Base-by-base conservation (phyloP, 2,329 filamentous ascomycete species). In the Endoconidiophora laricicola region DNA sequence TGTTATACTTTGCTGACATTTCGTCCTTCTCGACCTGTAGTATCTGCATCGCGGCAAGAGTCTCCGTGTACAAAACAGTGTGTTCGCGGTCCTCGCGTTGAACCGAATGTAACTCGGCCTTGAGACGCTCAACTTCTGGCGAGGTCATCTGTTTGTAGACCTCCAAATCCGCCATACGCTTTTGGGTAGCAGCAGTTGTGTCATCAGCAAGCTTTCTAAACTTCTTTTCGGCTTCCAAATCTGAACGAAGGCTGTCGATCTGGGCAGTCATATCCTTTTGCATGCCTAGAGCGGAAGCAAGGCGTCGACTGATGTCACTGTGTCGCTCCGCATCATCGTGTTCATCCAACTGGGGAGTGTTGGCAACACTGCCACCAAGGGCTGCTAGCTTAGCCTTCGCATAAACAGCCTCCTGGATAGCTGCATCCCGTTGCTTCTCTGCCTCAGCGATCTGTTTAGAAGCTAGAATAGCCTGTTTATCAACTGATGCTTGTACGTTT, bases 351-450 rank as follows among this genome's bases (percentile, higher is more conserved):
- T 78, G 71, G 50, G 81, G 67, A 39, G 77, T 73, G 59, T 71
- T 72, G 40, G 70, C 70, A 47, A 78, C 73, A 57, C 81, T 86
- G 50, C 78, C 73, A 37, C 75, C 79, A 3, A 64, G 58, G 6
- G 87, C 88, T 26, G 88, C 88, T 47, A 95, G 69, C 61, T 86
- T 95, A 2, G 93, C 87, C 61, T 93, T 94, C 33, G 88, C 86
- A 64, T 96, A 96, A 0, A 91, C 83, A 1, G 91, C 91, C 66
- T 98, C 93, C 58, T 82, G 84, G 49, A 98, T 81, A n/a, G 91
- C 91, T 39, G 83, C 80, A 64, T 98, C 91, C 46, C 93, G 77
- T 67, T 98, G 91, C 61, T 85, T 88, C 62, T 98, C 91, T 1
- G 93, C 83, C 61, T 95, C 88, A 1, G 90, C 88, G 54, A 98